phyloP scores from a whole-genome alignment of 306 rosid genomes.

The Prosopis cineraria region DNA sequence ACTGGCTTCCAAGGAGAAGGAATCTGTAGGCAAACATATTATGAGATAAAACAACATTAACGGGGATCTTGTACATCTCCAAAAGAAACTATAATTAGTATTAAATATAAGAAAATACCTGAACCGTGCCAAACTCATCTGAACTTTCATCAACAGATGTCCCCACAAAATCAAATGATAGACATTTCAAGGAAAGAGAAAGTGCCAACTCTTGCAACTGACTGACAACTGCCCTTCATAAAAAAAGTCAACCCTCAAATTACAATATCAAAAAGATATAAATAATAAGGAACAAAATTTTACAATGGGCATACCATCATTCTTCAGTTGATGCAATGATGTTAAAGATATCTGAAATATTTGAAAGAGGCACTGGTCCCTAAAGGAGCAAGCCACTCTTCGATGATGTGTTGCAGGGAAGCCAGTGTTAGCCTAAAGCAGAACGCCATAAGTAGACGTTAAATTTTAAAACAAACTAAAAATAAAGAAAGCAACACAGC shows the following conservation, averaged over 20 bases:
- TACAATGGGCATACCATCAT: conserved; percentile 59
- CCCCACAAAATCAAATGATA: conserved; percentile 98
- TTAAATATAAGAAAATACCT: conserved; percentile 54
- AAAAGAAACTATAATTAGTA: conserved; percentile 12
- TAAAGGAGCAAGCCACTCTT: conserved; percentile 92
- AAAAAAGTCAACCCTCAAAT: conserved; percentile 35
- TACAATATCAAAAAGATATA: conserved; percentile 9
- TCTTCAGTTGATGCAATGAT: conserved; percentile 85
- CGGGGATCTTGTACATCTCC: conserved; percentile 30
- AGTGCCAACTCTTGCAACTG: conserved; percentile 97
- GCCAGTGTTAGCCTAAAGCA: conserved; percentile 79
- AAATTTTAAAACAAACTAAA: not conserved
- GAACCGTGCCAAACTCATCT: conserved; percentile 98
- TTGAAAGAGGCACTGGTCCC: conserved; percentile 91
- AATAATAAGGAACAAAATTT: conserved; percentile 10
- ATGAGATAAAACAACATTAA: conserved; percentile 33
- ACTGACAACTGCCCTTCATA: conserved; percentile 64
- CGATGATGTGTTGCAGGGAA: conserved; percentile 96
- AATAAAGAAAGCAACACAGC: not conserved
- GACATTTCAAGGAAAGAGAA: conserved; percentile 87
- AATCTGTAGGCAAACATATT: conserved; percentile 60
- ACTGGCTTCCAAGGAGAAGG: conserved; percentile 93
- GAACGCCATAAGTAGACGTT: conserved; percentile 7
- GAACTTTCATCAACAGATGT: conserved; percentile 98
- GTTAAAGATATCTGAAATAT: conserved; percentile 93